These are phyloP conservation scores for Tranzscheliella williamsii DNA, from an alignment of 1,284 basidiomycete genomes.

Conservation along the genomic window DNA sequence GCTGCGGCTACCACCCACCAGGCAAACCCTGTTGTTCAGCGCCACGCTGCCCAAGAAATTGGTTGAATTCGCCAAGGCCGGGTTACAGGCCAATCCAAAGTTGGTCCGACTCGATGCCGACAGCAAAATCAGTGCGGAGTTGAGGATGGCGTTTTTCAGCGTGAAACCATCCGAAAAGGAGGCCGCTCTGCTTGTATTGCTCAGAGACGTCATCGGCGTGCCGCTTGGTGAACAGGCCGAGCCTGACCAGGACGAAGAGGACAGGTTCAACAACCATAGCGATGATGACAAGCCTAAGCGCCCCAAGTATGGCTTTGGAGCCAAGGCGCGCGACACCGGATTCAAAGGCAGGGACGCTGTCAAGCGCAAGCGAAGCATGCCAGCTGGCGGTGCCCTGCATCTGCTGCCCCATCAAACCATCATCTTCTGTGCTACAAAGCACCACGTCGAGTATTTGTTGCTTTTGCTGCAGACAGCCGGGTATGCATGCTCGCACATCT, in stretches of 20 bases:
- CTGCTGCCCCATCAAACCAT: conserved; percentile 84
- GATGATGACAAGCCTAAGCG: conserved; percentile 15
- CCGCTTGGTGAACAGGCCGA: conserved; percentile 65
- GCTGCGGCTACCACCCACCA: conserved; percentile 77
- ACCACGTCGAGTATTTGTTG: conserved; percentile 94
- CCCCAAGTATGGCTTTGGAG: conserved; percentile 3
- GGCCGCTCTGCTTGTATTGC: conserved; percentile 79
- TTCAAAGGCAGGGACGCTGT: conserved; percentile 47
- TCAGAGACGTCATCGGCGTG: conserved; percentile 84
- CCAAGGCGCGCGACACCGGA: background rate
- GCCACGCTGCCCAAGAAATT: conserved; percentile 94
- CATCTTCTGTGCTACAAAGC: conserved; percentile 96
- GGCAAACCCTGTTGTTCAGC: conserved; percentile 92
- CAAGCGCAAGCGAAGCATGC: conserved; percentile 62
- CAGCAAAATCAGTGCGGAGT: conserved; percentile 89
- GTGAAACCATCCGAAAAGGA: conserved; percentile 94
- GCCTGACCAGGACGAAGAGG: conserved; percentile 29
- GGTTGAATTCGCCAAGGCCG: conserved; percentile 96
- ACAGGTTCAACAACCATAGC: conserved; percentile 56
- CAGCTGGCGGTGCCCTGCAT: conserved; percentile 58
- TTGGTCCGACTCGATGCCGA: conserved; percentile 93
- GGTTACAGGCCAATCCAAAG: conserved; percentile 82
- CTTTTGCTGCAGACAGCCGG: conserved; percentile 78
- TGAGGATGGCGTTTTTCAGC: conserved; percentile 91
- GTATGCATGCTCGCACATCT: conserved; percentile 95